These are phyloP conservation scores for Pyrenula massariospora DNA, from an alignment of 495 filamentous ascomycete species.

Conservation along the genomic window DNA sequence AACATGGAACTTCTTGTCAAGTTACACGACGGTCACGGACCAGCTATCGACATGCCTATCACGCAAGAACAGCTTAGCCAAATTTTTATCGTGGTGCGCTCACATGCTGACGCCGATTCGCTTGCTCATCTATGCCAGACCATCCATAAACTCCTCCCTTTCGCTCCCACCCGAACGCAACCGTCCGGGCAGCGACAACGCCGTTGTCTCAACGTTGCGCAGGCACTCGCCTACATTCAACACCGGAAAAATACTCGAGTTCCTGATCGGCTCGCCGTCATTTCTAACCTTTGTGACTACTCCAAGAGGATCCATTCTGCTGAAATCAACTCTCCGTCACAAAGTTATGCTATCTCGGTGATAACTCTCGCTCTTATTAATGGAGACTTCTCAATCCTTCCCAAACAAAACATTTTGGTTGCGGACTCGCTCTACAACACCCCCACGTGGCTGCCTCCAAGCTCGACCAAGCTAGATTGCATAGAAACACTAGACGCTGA, in stretches of 20 bases:
- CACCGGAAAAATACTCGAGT: conserved; percentile 3
- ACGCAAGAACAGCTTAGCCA: conserved; percentile 4
- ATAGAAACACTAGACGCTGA: neutral
- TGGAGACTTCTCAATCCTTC: conserved; percentile 6
- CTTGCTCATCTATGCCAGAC: conserved; percentile 5
- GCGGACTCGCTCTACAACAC: no score
- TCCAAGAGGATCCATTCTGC: conserved; percentile 1
- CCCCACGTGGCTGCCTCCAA: neutral
- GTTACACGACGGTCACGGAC: neutral
- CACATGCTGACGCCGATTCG: conserved; percentile 1
- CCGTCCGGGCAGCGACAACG: conserved; percentile 4
- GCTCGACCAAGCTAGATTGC: neutral
- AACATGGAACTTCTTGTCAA: conserved; percentile 5
- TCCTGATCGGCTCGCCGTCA: conserved; percentile 5
- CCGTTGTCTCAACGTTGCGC: conserved; percentile 7
- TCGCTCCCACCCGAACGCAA: neutral
- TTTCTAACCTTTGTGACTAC: conserved; percentile 8
- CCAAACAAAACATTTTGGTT: neutral
- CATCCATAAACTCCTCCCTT: neutral
- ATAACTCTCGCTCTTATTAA: conserved; percentile 6
- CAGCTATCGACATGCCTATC: conserved; percentile 1
- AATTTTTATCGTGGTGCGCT: conserved; percentile 4
- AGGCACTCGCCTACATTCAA: conserved; percentile 3
- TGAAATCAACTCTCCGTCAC: neutral
- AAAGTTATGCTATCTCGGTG: conserved; percentile 3